Base-by-base conservation (phyloP, 164 flowering plant genomes). In the Saururus chinensis region DNA sequence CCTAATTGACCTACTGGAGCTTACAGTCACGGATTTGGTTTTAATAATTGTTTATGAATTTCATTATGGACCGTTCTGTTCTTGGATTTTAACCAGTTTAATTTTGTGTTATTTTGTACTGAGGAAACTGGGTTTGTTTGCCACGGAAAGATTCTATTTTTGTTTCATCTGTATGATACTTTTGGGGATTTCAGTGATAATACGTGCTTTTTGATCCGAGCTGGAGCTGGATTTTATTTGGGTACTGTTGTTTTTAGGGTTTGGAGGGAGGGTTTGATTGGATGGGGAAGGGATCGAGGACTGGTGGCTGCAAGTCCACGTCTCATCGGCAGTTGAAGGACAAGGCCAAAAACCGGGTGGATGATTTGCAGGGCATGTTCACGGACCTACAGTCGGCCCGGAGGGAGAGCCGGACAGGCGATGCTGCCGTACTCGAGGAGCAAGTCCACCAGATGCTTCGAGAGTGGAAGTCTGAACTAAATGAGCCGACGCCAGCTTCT, bases 371-470 rank as follows among this genome's bases (percentile, higher is more conserved):
- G 37, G 85, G 87, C 21, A 79, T 91, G 80, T 84, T 95, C 73
- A 68, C 74, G 54, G 86, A 89, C 81, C 86, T 95, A 62, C 99
- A 89, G 68, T 84, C 72, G 37, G 99, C 99, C 0, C 71, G 97
- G 79, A 88, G 87, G 76, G 96, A 88, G 80, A 89, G 96, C 71
- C 88, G 96, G 6, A 14, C 77, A 0, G 61, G 70, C 26, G 96
- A 89, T 70, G 86, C 68, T 0, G 78, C 85, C 0, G 74, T 91
- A 42, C 82, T 89, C 22, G 97, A 91, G 70, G 99, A 95, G 76
- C 96, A 91, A 73, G 95, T 95, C 30, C 86, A 95, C 73, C 96
- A 83, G 84, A 89, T 91, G 96, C 84, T 95, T 40, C 81, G 92
- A 0, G 99, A 95, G 71, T 95, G 99, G 99, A 86, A 89, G 63